Base-by-base conservation (phyloP, 768 basidiomycete genomes). In the Coprinopsis cinerea region DNA sequence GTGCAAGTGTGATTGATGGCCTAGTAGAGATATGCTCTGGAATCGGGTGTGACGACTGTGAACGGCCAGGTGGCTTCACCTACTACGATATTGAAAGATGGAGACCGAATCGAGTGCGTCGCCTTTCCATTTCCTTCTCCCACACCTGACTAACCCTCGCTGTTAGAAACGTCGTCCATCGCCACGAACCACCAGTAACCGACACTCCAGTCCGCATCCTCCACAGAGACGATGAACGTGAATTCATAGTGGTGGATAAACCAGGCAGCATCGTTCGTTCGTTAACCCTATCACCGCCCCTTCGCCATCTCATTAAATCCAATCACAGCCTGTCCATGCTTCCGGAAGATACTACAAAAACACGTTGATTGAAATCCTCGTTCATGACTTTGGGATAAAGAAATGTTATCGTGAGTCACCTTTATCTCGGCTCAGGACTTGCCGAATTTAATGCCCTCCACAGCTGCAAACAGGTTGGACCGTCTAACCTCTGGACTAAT, bases 121-220 rank as follows among this genome's bases (percentile, higher is more conserved):
- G 32, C 39, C 22, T 27, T 24, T 32, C 28, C 42, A 37, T 18
- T 71, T 52, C 44, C 52, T 30, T 48, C 32, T 25, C 32, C 46
- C 25, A 37, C 48, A 44, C 23, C 27, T 7, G 30, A 7, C 37
- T 44, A 35, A 47, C 44, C 28, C 4, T 49, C 30, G 35, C 18
- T 20, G 36, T 50, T 58, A 94, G 92, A 61, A 96, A 97, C 59
- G 77, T 94, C 13, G 91, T 94, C 13, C 92, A 94, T 65, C 77
- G 92, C n/a, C 96, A 99, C 62, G 96, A 99, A 67, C 96, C 96
- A 4, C 92, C 96, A 2, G 85, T 99, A 2, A 85, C 92, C 1
- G 81, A 85, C 1, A 86, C 75, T 3, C 88, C 89, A 1, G 82
- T 98, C 47, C 79, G 83, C 54, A 75, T 98, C 30, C 66, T 97